These are phyloP conservation scores for Tubosaeta sp. DNA, from an alignment of 768 basidiomycete genomes.

Conservation along the genomic window DNA sequence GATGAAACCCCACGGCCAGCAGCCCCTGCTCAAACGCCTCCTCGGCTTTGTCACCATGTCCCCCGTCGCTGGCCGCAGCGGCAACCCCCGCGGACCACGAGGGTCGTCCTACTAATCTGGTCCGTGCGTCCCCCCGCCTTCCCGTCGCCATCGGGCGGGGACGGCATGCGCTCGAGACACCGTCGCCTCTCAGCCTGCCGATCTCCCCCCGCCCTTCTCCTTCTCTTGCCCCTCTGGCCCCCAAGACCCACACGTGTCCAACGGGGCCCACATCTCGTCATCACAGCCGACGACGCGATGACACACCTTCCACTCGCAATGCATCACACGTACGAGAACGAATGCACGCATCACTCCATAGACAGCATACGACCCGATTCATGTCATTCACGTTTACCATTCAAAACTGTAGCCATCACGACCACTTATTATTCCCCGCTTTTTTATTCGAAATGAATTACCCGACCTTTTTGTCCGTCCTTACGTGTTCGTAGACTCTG, in stretches of 20 bases:
- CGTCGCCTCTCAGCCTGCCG: not conserved
- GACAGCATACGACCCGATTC: not conserved
- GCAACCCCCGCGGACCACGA: conserved; percentile 22
- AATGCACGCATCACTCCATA: not conserved
- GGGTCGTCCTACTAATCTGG: conserved; percentile 23
- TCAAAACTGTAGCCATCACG: not conserved
- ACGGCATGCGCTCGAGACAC: not conserved
- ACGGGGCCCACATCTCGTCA: not conserved
- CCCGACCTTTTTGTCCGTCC: conserved; percentile 1
- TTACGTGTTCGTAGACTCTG: not conserved
- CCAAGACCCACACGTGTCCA: not conserved
- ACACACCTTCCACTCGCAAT: not conserved
- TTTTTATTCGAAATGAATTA: conserved; percentile 2
- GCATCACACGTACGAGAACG: not conserved
- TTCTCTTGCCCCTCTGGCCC: not conserved
- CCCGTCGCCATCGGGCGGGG: not conserved
- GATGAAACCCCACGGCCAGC: conserved; percentile 24
- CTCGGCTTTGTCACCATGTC: conserved; percentile 26
- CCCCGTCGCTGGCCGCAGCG: conserved; percentile 20
- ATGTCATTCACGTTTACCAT: not conserved
- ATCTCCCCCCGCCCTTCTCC: not conserved
- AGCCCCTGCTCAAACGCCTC: conserved; percentile 29
- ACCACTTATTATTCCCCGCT: not conserved
- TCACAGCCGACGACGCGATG: not conserved
- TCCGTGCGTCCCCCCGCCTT: not conserved